A percentile compares a stretch with the other conserved stretches of the same genome.
Evolutionary conservation across 768 basidiomycete species (phyloP).

Genomic region (Termitomyces sp.): DNA sequence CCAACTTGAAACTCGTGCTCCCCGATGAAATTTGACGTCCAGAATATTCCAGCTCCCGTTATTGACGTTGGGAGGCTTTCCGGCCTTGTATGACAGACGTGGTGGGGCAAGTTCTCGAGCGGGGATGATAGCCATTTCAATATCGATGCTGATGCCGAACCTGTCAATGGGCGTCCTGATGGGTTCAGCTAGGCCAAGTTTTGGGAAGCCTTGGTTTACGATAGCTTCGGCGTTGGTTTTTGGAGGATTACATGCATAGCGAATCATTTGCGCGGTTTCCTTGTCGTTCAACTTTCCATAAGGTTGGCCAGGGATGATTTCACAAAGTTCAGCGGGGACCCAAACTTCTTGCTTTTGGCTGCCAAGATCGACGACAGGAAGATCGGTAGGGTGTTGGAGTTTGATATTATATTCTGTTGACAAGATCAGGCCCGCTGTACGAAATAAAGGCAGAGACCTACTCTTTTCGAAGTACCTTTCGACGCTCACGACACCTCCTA

Average conservation of each 20-base stretch:
- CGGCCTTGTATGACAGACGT: conserved; percentile 45
- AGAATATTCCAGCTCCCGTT: conserved; percentile 78
- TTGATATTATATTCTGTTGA: conserved; percentile 50
- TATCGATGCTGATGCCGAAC: conserved; percentile 54
- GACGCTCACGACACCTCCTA: conserved; percentile 50
- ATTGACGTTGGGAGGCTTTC: conserved; percentile 32
- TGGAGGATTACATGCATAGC: conserved; percentile 60
- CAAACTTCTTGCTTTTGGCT: conserved; percentile 23
- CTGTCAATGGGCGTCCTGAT: conserved; percentile 32
- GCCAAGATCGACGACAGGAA: conserved; percentile 52
- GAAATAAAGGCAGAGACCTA: conserved; percentile 25
- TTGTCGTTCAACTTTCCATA: conserved; percentile 57
- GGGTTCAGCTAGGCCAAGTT: conserved; percentile 40
- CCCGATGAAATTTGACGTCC: conserved; percentile 60
- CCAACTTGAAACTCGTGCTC: conserved; percentile 51
- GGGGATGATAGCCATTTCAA: conserved; percentile 59
- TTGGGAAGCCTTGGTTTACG: conserved; percentile 48
- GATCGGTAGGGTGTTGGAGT: conserved; percentile 36
- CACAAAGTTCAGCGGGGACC: conserved; percentile 69
- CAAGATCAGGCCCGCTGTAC: not conserved
- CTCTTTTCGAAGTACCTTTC: conserved; percentile 60
- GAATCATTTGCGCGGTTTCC: conserved; percentile 70
- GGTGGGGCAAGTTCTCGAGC: conserved; percentile 63
- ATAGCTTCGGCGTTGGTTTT: conserved; percentile 53
- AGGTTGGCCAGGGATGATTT: conserved; percentile 52